phyloP scores from a whole-genome alignment of 192 early-diverging fungal species.

The Chytriomyces sp. region DNA sequence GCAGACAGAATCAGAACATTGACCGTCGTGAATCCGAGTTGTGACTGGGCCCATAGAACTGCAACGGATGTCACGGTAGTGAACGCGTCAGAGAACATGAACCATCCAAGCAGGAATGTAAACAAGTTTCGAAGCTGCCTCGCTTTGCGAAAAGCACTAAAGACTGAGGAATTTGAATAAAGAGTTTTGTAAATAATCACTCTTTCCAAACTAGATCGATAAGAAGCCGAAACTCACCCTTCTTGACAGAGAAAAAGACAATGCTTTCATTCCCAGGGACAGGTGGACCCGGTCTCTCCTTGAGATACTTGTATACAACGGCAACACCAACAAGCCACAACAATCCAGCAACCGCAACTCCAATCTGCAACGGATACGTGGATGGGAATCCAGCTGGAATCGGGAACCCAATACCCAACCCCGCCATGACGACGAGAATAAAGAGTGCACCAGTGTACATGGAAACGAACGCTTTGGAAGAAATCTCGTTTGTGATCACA shows the following conservation, averaged over 20 bases:
- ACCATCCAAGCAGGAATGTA: slow-evolving; percentile 72
- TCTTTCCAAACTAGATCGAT: too few relatives aligned
- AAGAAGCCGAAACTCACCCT: background rate
- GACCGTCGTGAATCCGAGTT: slow-evolving; percentile 55
- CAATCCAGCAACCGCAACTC: slow-evolving; percentile 32
- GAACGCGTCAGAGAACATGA: slow-evolving; percentile 71
- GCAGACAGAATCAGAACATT: slow-evolving; percentile 62
- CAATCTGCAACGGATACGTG: slow-evolving; percentile 39
- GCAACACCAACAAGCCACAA: slow-evolving; percentile 35
- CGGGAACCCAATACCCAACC: slow-evolving; percentile 9
- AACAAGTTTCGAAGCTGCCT: slow-evolving; percentile 60
- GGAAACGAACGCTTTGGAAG: slow-evolving; percentile 28
- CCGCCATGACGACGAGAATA: slow-evolving; percentile 29
- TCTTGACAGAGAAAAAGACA: slow-evolving; percentile 35
- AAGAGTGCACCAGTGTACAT: slow-evolving; percentile 26
- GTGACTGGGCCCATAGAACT: slow-evolving; percentile 62
- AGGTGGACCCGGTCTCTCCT: slow-evolving; percentile 42
- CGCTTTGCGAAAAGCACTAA: slow-evolving; percentile 47
- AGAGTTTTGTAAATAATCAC: too few relatives aligned
- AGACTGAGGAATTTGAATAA: slow-evolving; percentile 5
- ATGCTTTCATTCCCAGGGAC: slow-evolving; percentile 38
- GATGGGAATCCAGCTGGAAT: slow-evolving; percentile 22
- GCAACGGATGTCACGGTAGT: slow-evolving; percentile 57
- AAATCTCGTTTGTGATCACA: slow-evolving; percentile 35
- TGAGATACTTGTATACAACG: slow-evolving; percentile 28